These are phyloP conservation scores for Eremochloa ophiuroides DNA, from an alignment of 176 grass and related monocot genomes.

Conservation along the genomic window DNA sequence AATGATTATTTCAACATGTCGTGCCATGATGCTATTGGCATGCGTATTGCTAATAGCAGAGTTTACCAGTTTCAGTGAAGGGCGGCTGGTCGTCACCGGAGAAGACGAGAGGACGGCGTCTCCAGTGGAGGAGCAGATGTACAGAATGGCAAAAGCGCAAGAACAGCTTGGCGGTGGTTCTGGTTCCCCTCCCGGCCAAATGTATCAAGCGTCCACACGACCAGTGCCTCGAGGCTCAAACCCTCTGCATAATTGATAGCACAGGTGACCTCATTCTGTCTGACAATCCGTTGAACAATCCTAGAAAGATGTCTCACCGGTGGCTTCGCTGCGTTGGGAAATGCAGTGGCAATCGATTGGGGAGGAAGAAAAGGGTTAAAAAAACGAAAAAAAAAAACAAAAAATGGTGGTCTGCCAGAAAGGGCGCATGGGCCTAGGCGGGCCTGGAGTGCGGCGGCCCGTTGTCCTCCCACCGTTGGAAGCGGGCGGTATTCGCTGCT, in stretches of 20 bases:
- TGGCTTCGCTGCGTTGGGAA: too few species aligned
- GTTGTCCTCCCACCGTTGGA: constrained; percentile 41
- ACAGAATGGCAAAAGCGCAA: background rate
- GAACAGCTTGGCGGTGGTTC: background rate
- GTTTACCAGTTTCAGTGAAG: background rate
- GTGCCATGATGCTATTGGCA: constrained; percentile 1
- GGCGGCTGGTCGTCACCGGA: background rate
- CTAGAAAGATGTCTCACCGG: too few species aligned
- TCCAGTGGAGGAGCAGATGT: constrained; percentile 12
- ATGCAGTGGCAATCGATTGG: too few species aligned
- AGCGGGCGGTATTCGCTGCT: constrained; percentile 42
- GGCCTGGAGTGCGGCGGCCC: background rate
- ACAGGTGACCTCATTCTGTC: background rate
- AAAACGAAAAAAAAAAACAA: background rate
- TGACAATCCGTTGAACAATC: background rate
- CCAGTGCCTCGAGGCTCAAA: too few species aligned
- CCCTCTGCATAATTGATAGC: constrained; percentile 13
- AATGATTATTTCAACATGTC: background rate
- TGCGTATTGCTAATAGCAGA: background rate
- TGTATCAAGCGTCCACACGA: too few species aligned
- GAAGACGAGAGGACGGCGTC: background rate
- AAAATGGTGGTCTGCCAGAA: background rate
- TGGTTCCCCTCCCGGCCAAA: background rate
- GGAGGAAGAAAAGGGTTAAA: too few species aligned
- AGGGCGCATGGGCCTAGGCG: background rate